phyloP scores from a whole-genome alignment of 257 asterid genomes.

The Nicotiana noctiflora region DNA sequence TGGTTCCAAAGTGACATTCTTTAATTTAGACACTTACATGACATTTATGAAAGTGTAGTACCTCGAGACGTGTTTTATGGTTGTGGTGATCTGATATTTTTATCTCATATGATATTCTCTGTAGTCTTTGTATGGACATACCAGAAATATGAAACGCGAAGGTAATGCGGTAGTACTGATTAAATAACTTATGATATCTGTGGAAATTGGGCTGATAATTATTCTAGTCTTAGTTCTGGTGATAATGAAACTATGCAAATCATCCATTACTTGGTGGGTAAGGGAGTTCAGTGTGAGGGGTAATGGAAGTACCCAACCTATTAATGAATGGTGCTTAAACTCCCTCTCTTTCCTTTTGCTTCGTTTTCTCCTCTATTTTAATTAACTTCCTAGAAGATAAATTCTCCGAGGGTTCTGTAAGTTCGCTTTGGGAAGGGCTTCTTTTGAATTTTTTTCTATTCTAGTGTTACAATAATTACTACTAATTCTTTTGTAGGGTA shows the following conservation, averaged over 20 bases:
- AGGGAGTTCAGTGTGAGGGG: neutral
- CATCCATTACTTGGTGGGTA: neutral
- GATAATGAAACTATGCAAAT: neutral
- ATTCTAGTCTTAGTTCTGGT: neutral
- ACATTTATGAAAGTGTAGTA: conserved; percentile 37
- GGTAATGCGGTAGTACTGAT: conserved; percentile 31
- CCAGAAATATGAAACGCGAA: conserved; percentile 73
- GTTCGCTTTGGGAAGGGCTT: neutral
- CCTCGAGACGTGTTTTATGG: conserved; percentile 90
- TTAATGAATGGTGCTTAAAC: neutral
- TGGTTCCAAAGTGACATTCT: neutral
- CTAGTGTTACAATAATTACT: neutral
- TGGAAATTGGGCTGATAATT: neutral
- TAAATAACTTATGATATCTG: neutral
- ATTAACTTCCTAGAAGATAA: neutral
- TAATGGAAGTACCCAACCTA: neutral
- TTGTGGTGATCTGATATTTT: conserved; percentile 95
- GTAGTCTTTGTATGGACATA: conserved; percentile 90
- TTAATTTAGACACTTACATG: conserved; percentile 10
- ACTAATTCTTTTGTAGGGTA: neutral
- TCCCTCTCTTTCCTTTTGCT: neutral
- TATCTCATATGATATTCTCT: conserved; percentile 96
- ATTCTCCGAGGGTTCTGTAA: neutral
- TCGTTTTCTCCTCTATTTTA: neutral
- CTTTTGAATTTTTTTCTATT: neutral